phyloP scores from a whole-genome alignment of 345 rosid species.

The Gossypium rotundifolium region DNA sequence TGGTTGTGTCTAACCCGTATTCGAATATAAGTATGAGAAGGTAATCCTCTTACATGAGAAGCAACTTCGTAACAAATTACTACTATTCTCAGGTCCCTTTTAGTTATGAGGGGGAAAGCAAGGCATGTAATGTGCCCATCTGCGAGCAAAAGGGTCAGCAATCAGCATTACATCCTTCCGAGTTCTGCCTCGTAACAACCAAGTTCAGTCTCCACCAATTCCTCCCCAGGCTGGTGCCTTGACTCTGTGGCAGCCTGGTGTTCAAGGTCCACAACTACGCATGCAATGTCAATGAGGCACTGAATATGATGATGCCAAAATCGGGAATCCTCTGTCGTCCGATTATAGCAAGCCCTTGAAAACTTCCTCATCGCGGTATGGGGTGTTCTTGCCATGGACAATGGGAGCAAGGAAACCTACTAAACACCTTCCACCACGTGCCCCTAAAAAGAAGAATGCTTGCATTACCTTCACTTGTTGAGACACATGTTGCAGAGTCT shows the following conservation, averaged over 20 bases:
- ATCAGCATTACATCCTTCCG: conserved; percentile 56
- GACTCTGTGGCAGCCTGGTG: conserved; percentile 57
- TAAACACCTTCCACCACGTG: conserved; percentile 87
- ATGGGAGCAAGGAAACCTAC: conserved; percentile 52
- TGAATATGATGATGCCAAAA: conserved; percentile 29
- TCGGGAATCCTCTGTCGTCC: conserved; percentile 52
- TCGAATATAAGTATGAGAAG: too few relatives aligned
- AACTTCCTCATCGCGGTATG: conserved; percentile 52
- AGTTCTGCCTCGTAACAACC: conserved; percentile 48
- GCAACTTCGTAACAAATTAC: neutral
- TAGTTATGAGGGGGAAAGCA: conserved; percentile 89
- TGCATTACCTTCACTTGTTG: conserved; percentile 31
- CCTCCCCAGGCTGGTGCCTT: conserved; percentile 50
- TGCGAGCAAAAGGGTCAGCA: conserved; percentile 53
- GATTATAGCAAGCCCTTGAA: conserved; percentile 40
- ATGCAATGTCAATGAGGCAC: conserved; percentile 33
- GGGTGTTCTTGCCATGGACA: conserved; percentile 88
- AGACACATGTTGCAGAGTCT: conserved; percentile 34
- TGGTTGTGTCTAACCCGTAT: too few relatives aligned
- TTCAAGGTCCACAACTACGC: conserved; percentile 43
- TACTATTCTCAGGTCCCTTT: conserved; percentile 45
- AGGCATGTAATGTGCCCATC: conserved; percentile 85
- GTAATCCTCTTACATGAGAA: neutral
- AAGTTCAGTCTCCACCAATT: conserved; percentile 41
- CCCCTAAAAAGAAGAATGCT: conserved; percentile 53